Conservation (phyloP, 371 early-diverging fungal genomes). For the Mucor irregularis region DNA sequence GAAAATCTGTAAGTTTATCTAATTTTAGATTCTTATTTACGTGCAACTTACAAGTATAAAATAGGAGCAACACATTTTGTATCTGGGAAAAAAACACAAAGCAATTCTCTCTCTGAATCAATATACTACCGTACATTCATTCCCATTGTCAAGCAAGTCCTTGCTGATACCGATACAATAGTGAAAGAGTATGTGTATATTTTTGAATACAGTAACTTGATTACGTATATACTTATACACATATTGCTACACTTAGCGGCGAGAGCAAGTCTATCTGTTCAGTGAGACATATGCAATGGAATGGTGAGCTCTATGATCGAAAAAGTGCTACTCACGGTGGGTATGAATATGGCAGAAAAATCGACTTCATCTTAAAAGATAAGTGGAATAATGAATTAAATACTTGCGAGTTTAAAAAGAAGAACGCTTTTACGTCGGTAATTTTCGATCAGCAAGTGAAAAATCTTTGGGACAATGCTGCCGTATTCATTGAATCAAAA, state of each 20-base stretch:
- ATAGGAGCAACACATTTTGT: no score
- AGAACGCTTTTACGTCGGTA: neutral
- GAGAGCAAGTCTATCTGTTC: neutral
- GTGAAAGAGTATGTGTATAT: neutral
- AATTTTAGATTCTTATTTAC: no score
- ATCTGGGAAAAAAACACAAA: no score
- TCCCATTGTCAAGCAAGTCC: neutral
- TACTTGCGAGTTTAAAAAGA: neutral
- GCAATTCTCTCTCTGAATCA: no score
- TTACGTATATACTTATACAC: neutral
- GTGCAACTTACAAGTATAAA: no score
- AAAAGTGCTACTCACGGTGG: neutral
- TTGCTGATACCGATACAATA: neutral
- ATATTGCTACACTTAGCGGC: neutral
- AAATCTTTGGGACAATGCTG: neutral
- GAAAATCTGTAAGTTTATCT: no score
- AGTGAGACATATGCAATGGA: neutral
- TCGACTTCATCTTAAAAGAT: neutral
- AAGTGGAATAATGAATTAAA: neutral
- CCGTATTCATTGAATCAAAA: neutral
- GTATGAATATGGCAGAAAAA: neutral
- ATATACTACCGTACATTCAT: no score
- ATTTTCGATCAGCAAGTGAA: neutral
- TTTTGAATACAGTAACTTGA: neutral
- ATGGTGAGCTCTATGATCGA: neutral